Base-by-base conservation (phyloP, 108 stramenopile species). In the Skeletonema menzelii region DNA sequence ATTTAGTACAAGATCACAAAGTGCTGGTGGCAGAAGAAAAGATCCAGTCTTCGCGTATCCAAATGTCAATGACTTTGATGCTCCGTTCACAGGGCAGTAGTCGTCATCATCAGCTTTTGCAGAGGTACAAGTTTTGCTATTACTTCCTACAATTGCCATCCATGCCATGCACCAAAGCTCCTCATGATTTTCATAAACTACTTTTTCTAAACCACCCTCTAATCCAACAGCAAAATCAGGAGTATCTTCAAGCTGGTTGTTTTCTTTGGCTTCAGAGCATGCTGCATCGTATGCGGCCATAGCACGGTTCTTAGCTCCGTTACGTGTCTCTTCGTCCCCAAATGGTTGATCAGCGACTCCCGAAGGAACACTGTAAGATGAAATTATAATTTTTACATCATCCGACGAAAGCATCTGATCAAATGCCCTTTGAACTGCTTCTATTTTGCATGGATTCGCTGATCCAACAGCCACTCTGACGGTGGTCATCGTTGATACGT, bases 131-230 rank as follows among this genome's bases (percentile, higher is more conserved):
- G 14, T 35, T 14, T 32, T 46, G 56, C 75, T 69, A 24, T 79
- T 75, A 42, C 70, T 78, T 14, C 92, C 92, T 40, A 90, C 80
- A n/a, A 96, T 57, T 0, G 91, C 93, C 87, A 97, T 95, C 91
- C 92, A 98, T 26, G 97, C 97, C 88, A 94, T 95, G 73, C 95
- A 96, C 82, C 79, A 88, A 40, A 97, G 65, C 13, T 80, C 79
- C 12, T 70, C 35, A 10, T 55, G 64, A 8, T 55, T 31, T 27
- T 56, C 30, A 56, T 69, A 1, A 27, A 37, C 38, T 57, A 60
- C 19, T 69, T 87, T 63, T 65, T 95, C 91, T 26, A 97, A 75
- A 28, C 97, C 97, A n/a, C 97, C 97, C 75, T 98, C 97, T 66
- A 98, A 64, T 24, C 96, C 97, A 19, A 96, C 76, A 24, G 87